A percentile compares a stretch with the other conserved stretches of the same genome.
These are phyloP conservation scores for Fusarium ambrosium DNA, from an alignment of 2,329 filamentous ascomycete genomes.

Conservation along the genomic window DNA sequence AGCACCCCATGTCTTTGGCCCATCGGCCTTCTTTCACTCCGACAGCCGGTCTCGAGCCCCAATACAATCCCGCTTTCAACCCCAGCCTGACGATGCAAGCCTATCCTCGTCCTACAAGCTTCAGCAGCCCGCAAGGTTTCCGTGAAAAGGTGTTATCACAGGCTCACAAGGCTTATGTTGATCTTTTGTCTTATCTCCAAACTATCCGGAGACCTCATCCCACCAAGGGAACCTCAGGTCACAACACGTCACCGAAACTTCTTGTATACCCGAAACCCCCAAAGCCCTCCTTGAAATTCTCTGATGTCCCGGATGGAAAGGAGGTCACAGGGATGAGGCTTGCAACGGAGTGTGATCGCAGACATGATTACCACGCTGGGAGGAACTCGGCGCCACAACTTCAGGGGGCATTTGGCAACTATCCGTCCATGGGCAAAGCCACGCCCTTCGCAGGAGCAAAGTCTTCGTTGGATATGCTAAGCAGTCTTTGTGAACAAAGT, in stretches of 20 bases:
- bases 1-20: conserved; percentile 19
- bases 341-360: conserved; percentile 18
- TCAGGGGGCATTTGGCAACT: conserved; percentile 29
- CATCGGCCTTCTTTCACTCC: conserved; percentile 26
- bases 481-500: conserved; percentile 81
- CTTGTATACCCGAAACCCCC: conserved; percentile 69
- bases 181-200: conserved; percentile 76
- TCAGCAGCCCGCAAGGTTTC: conserved; percentile 58
- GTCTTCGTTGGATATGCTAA: conserved; percentile 78
- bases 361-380: conserved; percentile 30
- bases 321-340: conserved; percentile 10
- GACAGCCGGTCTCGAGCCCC: conserved; percentile 14
- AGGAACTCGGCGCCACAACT: conserved; percentile 21
- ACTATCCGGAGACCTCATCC: conserved; percentile 66
- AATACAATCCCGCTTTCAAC: conserved; percentile 18
- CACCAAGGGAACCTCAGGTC: conserved; percentile 53
- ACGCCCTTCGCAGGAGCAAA: conserved; percentile 69
- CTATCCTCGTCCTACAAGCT: conserved; percentile 22
- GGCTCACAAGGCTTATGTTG: conserved; percentile 80
- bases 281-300: conserved; percentile 46
- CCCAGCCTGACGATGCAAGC: conserved; percentile 15
- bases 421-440: conserved; percentile 29
- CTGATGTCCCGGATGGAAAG: conserved; percentile 17
- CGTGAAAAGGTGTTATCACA: conserved; percentile 77
- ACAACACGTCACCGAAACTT: conserved; percentile 60